These are phyloP conservation scores for Phanerochaete sordida DNA, from an alignment of 768 basidiomycete genomes.

Conservation along the genomic window DNA sequence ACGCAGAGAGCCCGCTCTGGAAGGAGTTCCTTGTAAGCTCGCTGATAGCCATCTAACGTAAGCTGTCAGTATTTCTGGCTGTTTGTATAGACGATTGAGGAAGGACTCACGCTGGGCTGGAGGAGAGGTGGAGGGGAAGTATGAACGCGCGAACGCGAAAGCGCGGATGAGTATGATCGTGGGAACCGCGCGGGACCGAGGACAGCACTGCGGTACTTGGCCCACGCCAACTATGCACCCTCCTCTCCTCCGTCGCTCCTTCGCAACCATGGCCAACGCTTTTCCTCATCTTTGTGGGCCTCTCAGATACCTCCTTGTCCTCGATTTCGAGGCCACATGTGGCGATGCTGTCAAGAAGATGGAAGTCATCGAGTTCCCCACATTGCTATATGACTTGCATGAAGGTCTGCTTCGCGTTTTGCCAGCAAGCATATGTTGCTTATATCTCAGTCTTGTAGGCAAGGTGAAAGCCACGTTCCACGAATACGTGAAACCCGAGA, in stretches of 20 bases:
- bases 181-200: background rate
- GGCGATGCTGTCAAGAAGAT: slow-evolving; percentile 16
- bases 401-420: slow-evolving; percentile 1
- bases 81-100: too few species aligned
- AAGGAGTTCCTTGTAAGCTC: slow-evolving; percentile 73
- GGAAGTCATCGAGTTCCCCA: slow-evolving; percentile 30
- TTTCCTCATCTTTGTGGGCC: background rate
- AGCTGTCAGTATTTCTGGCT: too few species aligned
- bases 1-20: slow-evolving; percentile 61
- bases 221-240: background rate
- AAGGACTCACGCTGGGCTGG: too few species aligned
- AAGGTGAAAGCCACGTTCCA: slow-evolving; percentile 24
- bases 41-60: slow-evolving; percentile 55
- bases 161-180: background rate
- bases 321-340: slow-evolving; percentile 29
- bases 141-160: too few species aligned
- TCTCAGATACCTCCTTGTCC: slow-evolving; percentile 20
- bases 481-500: slow-evolving; percentile 25
- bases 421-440: background rate
- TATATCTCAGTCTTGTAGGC: slow-evolving; percentile 3
- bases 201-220: background rate
- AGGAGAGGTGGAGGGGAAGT: too few species aligned
- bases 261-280: background rate
- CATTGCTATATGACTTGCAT: slow-evolving; percentile 23
- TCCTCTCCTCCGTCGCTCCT: background rate